phyloP scores from a whole-genome alignment of 441 rosid genomes.

The California macrophylla region DNA sequence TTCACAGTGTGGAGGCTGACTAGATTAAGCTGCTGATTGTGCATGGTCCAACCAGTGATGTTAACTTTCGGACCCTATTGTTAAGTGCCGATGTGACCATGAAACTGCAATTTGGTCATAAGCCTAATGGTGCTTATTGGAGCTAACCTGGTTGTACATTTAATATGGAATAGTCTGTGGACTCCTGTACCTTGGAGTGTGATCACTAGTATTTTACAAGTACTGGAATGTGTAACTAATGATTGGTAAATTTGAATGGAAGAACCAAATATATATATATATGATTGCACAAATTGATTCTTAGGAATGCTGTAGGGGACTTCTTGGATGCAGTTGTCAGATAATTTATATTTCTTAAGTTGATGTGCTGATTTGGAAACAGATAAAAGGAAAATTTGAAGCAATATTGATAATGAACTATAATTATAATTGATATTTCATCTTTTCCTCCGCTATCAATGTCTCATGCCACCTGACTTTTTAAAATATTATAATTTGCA shows the following conservation, averaged over 20 bases:
- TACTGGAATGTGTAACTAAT: neutral
- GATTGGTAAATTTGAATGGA: too few species aligned
- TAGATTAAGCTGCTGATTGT: neutral
- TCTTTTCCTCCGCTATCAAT: neutral
- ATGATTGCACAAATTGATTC: neutral
- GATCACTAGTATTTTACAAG: neutral
- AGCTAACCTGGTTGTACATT: too few species aligned
- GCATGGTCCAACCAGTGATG: neutral
- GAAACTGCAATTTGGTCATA: too few species aligned
- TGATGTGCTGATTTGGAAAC: neutral
- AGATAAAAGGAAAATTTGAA: neutral
- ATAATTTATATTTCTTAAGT: neutral
- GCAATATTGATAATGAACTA: neutral
- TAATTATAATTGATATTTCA: neutral
- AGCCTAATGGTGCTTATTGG: too few species aligned
- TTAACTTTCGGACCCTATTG: neutral
- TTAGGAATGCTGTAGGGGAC: neutral
- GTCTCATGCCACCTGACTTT: neutral
- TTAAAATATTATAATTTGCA: slow-evolving; percentile 27
- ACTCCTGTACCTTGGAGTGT: too few species aligned
- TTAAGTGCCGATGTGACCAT: neutral
- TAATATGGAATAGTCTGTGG: too few species aligned
- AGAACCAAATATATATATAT: too few species aligned
- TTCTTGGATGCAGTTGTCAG: neutral
- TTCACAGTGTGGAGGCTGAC: neutral